Evolutionary conservation across 805 yeast genomes (phyloP).

Genomic region (Brettanomyces naardenensis): DNA sequence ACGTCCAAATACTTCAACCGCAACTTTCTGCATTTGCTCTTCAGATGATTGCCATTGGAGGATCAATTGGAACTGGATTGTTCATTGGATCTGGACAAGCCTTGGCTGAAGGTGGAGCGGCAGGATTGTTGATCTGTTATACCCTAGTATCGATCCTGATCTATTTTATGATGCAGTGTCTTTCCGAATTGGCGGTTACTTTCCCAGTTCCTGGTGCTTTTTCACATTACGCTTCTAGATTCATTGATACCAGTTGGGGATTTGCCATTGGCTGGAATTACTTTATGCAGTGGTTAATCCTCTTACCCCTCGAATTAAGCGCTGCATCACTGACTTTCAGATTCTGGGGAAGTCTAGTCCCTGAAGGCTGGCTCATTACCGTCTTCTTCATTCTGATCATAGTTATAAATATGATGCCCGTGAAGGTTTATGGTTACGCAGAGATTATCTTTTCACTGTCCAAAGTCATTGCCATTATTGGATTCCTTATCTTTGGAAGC

Average conservation of each 20-base stretch:
- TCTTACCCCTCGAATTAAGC: constrained; percentile 43
- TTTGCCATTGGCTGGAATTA: constrained; percentile 57
- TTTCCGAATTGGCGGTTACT: constrained; percentile 53
- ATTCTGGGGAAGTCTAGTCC: constrained; percentile 36
- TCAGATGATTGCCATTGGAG: constrained; percentile 63
- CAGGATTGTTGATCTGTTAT: constrained; percentile 51
- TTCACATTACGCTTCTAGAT: constrained; percentile 51
- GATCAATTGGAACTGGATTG: constrained; percentile 62
- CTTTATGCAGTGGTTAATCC: constrained; percentile 43
- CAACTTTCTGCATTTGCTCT: constrained; percentile 34
- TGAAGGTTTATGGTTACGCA: constrained; percentile 46
- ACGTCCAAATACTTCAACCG: constrained; percentile 16
- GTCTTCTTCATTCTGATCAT: constrained; percentile 42
- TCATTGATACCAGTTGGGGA: constrained; percentile 54
- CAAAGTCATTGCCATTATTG: constrained; percentile 41
- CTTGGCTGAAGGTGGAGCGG: constrained; percentile 55
- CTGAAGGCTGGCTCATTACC: constrained; percentile 43
- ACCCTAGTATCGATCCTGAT: constrained; percentile 46
- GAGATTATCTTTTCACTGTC: constrained; percentile 42
- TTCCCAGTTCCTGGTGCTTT: constrained; percentile 62
- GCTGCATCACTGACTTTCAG: constrained; percentile 48
- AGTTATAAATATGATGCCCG: constrained; percentile 45
- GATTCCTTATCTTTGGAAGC: constrained; percentile 48
- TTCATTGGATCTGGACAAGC: constrained; percentile 61
- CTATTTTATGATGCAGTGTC: constrained; percentile 51